Conservation (phyloP, 2,329 filamentous ascomycete species). For the Phaeophleospora eucalypticola region DNA sequence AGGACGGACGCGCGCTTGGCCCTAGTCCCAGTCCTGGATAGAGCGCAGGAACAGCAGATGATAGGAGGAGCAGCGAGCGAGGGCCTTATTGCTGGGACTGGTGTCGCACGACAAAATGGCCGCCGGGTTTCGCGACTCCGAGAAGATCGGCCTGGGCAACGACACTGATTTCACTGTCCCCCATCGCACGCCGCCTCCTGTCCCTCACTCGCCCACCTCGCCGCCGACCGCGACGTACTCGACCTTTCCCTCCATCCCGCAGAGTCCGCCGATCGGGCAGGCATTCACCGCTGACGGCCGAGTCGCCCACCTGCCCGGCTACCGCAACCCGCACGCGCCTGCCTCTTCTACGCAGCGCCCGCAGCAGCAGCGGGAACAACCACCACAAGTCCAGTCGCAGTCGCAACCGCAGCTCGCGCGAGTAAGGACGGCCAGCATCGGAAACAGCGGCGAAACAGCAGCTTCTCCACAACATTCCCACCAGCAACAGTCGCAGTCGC, state of each 20-base stretch:
- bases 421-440: not conserved
- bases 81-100: not conserved
- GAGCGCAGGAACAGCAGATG: too few species aligned
- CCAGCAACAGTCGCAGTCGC: not conserved
- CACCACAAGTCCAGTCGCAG: not conserved
- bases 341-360: too few species aligned
- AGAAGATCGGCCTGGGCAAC: conserved; percentile 12
- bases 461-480: too few species aligned
- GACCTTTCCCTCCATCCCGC: conserved; percentile 1
- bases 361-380: not conserved
- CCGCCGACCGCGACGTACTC: conserved; percentile 3
- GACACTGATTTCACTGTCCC: conserved; percentile 22
- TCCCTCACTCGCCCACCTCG: conserved; percentile 9
- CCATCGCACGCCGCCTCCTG: conserved; percentile 17
- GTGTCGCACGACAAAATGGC: conserved; percentile 11
- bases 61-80: not conserved
- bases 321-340: not conserved
- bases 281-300: conserved; percentile 4
- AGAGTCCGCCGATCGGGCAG: not conserved
- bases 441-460: not conserved
- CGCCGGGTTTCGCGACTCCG: conserved; percentile 15
- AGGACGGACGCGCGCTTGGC: not conserved
- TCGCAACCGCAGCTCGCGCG: not conserved
- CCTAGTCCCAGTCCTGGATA: not conserved
- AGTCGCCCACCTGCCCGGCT: conserved; percentile 3